These are phyloP conservation scores for Tetratostichococcus sp. DNA, from an alignment of 139 green algal species.

Conservation along the genomic window DNA sequence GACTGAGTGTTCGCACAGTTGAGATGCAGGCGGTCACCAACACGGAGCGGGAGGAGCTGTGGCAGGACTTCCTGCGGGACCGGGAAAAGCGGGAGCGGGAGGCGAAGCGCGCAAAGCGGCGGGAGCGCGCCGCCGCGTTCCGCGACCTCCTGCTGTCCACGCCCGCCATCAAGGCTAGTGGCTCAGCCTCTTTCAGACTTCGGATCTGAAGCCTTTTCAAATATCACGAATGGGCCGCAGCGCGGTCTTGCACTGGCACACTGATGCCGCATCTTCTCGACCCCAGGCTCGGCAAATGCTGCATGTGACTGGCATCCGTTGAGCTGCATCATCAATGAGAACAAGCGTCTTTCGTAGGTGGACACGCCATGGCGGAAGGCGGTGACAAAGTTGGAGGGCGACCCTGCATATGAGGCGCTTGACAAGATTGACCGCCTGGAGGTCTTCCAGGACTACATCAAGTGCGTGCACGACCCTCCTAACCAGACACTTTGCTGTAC, in stretches of 20 bases:
- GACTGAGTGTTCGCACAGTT: no score
- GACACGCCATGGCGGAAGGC: slow-evolving; percentile 58
- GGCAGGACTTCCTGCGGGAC: slow-evolving; percentile 43
- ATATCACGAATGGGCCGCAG: no score
- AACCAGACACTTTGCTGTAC: no score
- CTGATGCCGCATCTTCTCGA: no score
- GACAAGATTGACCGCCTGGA: slow-evolving; percentile 71
- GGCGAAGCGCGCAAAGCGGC: slow-evolving; percentile 31
- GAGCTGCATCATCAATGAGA: no score
- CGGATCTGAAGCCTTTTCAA: no score
- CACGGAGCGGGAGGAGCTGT: slow-evolving; percentile 39
- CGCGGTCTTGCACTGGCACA: no score
- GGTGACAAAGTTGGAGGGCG: slow-evolving; percentile 54
- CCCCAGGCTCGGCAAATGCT: no score
- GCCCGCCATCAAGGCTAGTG: slow-evolving; percentile 13
- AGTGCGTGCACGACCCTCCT: neutral
- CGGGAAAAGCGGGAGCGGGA: slow-evolving; percentile 49
- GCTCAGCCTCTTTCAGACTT: neutral
- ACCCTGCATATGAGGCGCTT: slow-evolving; percentile 63
- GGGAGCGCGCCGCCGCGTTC: slow-evolving; percentile 44
- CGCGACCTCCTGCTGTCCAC: slow-evolving; percentile 43
- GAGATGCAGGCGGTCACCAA: slow-evolving; percentile 20
- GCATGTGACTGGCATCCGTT: no score
- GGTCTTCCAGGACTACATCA: slow-evolving; percentile 63
- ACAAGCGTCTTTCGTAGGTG: no score